phyloP scores from a whole-genome alignment of 2,329 filamentous ascomycete species.

The Phialocephala subalpina region DNA sequence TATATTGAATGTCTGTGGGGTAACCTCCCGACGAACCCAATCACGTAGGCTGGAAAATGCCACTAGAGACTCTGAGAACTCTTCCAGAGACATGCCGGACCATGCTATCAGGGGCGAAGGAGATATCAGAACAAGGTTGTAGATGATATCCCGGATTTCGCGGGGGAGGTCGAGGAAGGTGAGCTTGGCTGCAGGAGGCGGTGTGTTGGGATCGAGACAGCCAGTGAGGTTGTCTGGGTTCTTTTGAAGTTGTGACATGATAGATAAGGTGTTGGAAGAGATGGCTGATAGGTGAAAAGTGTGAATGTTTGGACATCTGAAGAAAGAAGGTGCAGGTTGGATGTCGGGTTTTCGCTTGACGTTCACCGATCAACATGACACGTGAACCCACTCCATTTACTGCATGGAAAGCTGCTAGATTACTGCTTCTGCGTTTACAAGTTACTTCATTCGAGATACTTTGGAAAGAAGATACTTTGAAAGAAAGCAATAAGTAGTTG shows the following conservation, averaged over 20 bases:
- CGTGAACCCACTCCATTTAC: no score
- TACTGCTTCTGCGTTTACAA: no score
- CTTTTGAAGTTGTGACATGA: not conserved
- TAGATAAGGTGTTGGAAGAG: not conserved
- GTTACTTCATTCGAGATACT: no score
- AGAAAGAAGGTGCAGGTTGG: no score
- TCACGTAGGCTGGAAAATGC: not conserved
- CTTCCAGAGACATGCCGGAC: not conserved
- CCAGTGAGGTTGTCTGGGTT: not conserved
- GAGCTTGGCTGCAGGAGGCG: not conserved
- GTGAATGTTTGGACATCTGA: no score
- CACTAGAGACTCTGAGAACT: not conserved
- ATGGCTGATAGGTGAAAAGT: no score
- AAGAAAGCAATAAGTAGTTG: no score
- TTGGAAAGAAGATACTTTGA: no score
- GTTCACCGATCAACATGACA: no score
- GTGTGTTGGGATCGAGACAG: not conserved
- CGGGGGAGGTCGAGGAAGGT: not conserved
- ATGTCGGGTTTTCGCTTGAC: no score
- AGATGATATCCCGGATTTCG: slow-evolving; percentile 6
- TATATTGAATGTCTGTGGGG: not conserved
- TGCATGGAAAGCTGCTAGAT: no score
- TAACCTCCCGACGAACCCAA: not conserved
- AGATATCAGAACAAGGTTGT: not conserved
- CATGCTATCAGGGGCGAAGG: slow-evolving; percentile 11